Evolutionary conservation across 2,329 filamentous ascomycete genomes (phyloP).

Genomic region (Alternaria solani): DNA sequence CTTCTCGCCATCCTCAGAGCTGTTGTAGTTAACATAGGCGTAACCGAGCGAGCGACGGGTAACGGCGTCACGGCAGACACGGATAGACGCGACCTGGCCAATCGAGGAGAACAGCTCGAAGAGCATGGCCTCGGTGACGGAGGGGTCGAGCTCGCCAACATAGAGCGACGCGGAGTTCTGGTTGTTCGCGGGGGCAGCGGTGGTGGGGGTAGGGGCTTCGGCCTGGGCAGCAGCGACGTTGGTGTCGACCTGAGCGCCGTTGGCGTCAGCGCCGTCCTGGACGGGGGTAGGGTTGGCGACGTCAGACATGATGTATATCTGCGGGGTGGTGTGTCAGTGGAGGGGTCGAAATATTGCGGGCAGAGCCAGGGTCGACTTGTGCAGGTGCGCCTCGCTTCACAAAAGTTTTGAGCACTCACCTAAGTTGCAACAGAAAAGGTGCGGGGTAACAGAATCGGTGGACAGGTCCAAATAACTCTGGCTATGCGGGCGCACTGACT

Average conservation of each 20-base stretch:
- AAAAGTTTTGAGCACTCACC: constrained; percentile 40
- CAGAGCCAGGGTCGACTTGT: constrained; percentile 38
- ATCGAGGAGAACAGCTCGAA: constrained; percentile 99
- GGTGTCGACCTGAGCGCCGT: constrained; percentile 73
- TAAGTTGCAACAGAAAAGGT: constrained; percentile 34
- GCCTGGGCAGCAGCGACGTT: constrained; percentile 70
- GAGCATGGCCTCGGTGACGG: constrained; percentile 99
- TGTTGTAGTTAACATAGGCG: constrained; percentile 99
- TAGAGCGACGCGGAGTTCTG: constrained; percentile 98
- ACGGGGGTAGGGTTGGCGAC: constrained; percentile 60
- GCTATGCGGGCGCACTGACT: constrained; percentile 32
- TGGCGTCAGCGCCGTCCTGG: constrained; percentile 77
- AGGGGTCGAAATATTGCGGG: constrained; percentile 31
- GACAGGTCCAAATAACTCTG: constrained; percentile 27
- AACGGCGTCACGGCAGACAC: constrained; percentile 98
- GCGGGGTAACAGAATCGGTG: constrained; percentile 27
- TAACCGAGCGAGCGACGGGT: constrained; percentile 98
- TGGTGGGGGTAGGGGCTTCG: constrained; percentile 74
- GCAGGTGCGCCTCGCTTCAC: constrained; percentile 46
- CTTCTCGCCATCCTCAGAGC: constrained; percentile 93
- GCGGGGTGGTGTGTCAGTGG: constrained; percentile 31
- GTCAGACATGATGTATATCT: constrained; percentile 52
- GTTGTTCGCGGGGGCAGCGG: constrained; percentile 73
- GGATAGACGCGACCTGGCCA: constrained; percentile 97
- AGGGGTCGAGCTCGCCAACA: constrained; percentile 96